Conservation (phyloP, 2,329 filamentous ascomycete genomes). For the Pseudogymnoascus sp. region DNA sequence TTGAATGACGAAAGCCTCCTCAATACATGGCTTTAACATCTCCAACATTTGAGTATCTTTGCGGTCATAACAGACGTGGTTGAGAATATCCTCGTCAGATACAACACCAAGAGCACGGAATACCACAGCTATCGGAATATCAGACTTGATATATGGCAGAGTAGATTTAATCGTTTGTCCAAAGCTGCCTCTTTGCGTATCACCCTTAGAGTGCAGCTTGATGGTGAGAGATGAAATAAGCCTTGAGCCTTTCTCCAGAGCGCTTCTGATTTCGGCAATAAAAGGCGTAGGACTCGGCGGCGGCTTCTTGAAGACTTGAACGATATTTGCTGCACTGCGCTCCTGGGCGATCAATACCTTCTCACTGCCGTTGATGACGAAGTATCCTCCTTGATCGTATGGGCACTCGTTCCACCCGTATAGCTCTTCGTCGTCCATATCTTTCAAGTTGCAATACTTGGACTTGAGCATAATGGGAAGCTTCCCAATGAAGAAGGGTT, state of each 20-base stretch:
- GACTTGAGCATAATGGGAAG: constrained; percentile 98
- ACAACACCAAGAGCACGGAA: constrained; percentile 94
- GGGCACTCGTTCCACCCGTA: constrained; percentile 94
- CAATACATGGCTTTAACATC: constrained; percentile 93
- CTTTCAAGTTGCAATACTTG: constrained; percentile 83
- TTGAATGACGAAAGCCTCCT: constrained; percentile 93
- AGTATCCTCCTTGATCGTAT: constrained; percentile 97
- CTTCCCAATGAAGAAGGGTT: constrained; percentile 83
- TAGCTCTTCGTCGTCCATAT: constrained; percentile 74
- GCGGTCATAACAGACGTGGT: constrained; percentile 93
- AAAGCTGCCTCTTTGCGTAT: constrained; percentile 68
- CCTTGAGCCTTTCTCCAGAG: constrained; percentile 89
- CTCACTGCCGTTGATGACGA: constrained; percentile 98
- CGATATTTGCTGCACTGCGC: constrained; percentile 94
- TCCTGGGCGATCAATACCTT: constrained; percentile 98
- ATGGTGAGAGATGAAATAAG: constrained; percentile 89
- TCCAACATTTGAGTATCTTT: constrained; percentile 96
- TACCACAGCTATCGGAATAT: constrained; percentile 89
- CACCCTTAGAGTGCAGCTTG: constrained; percentile 82
- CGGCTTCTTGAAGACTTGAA: constrained; percentile 98
- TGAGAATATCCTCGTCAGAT: constrained; percentile 94
- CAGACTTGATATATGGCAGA: constrained; percentile 86
- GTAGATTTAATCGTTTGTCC: constrained; percentile 86
- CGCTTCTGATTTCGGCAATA: constrained; percentile 91
- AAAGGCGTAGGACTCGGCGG: constrained; percentile 86